phyloP scores from a whole-genome alignment of 331 rosid genomes.

The Stylosanthes scabra region DNA sequence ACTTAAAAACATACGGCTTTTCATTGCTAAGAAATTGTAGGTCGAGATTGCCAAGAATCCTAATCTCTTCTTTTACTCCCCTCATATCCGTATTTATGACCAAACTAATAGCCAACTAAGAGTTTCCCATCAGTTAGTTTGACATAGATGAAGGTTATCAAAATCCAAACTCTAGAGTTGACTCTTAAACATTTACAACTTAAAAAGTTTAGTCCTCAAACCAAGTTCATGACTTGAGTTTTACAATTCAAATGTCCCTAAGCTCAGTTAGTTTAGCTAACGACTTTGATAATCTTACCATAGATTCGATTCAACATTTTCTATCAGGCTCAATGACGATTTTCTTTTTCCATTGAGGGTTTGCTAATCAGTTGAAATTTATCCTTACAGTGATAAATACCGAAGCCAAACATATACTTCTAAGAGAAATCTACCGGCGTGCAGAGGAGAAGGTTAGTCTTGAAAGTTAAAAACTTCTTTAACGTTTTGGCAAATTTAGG shows the following conservation, averaged over 20 bases:
- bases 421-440: conserved; percentile 84
- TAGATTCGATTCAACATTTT: conserved; percentile 5
- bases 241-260: too few species aligned
- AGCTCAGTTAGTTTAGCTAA: too few species aligned
- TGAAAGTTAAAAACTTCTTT: neutral
- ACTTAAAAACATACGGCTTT: conserved; percentile 4
- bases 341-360: conserved; percentile 15
- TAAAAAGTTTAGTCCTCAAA: too few species aligned
- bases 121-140: neutral
- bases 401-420: conserved; percentile 77
- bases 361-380: conserved; percentile 43
- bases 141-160: neutral
- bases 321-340: conserved; percentile 7
- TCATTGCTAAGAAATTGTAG: too few species aligned
- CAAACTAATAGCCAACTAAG: too few species aligned
- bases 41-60: too few species aligned
- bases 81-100: too few species aligned
- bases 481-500: neutral
- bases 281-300: too few species aligned
- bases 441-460: conserved; percentile 80
- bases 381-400: conserved; percentile 76
- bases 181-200: too few species aligned
- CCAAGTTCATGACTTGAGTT: too few species aligned
- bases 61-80: too few species aligned
- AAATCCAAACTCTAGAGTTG: too few species aligned